Conservation (phyloP, 805 yeast genomes). For the Kazachstania africana region DNA sequence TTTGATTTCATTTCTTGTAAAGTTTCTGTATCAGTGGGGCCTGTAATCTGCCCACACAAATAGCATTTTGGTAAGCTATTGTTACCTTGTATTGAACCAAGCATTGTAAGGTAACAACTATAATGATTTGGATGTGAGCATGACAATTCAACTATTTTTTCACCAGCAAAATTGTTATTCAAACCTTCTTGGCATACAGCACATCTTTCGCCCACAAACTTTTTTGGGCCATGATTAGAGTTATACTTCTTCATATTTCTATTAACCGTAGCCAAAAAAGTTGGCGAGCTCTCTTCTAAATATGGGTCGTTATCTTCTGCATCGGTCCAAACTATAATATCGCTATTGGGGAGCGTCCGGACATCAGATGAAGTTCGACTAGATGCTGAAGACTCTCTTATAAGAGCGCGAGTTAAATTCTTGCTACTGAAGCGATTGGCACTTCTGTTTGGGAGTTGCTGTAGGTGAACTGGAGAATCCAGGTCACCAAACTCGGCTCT, state of each 20-base stretch:
- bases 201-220: constrained; percentile 25
- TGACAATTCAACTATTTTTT: constrained; percentile 30
- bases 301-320: constrained; percentile 8
- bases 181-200: constrained; percentile 36
- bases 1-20: constrained; percentile 18
- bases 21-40: constrained; percentile 22
- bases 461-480: constrained; percentile 6
- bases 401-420: constrained; percentile 3
- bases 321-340: constrained; percentile 3
- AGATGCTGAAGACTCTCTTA: constrained; percentile 2
- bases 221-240: constrained; percentile 12
- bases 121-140: constrained; percentile 37
- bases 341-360: constrained; percentile 1
- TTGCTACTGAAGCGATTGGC: background rate
- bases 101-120: constrained; percentile 30
- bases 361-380: background rate
- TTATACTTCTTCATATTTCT: constrained; percentile 1
- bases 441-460: background rate
- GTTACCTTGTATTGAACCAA: constrained; percentile 10
- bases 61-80: constrained; percentile 19
- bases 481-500: background rate
- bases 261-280: too few relatives aligned
- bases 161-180: constrained; percentile 30
- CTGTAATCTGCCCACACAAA: constrained; percentile 14
- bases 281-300: constrained; percentile 14